phyloP scores from a whole-genome alignment of 2,329 filamentous ascomycete genomes.

The Aplosporella prunicola region DNA sequence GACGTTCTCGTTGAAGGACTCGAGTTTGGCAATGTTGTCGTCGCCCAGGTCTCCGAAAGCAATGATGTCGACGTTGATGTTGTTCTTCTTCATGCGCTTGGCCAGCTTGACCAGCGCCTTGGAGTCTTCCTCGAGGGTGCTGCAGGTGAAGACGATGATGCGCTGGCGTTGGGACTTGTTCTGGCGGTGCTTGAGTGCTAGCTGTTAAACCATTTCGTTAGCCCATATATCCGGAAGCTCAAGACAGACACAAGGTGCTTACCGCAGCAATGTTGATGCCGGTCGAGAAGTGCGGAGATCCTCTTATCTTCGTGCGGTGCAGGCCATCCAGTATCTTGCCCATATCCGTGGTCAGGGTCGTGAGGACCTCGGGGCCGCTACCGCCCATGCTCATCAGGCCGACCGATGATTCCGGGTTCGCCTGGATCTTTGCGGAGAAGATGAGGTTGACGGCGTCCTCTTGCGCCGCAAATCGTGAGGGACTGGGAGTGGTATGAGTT shows the following conservation, averaged over 20 bases:
- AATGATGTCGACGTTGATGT: constrained; percentile 86
- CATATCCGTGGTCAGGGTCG: constrained; percentile 90
- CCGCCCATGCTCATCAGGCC: constrained; percentile 99
- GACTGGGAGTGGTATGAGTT: constrained; percentile 41
- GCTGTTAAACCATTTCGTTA: constrained; percentile 42
- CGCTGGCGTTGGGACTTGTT: constrained; percentile 96
- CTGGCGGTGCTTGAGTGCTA: constrained; percentile 94
- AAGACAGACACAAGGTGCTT: constrained; percentile 31
- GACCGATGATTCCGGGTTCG: constrained; percentile 93
- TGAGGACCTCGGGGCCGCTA: constrained; percentile 92
- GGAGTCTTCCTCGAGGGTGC: constrained; percentile 79
- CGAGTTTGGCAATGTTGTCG: constrained; percentile 79
- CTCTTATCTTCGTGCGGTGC: constrained; percentile 89
- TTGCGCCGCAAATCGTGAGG: constrained; percentile 93
- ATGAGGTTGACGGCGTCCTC: constrained; percentile 89
- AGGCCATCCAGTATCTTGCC: constrained; percentile 90
- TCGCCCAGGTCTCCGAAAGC: constrained; percentile 90
- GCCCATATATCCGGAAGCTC: neutral
- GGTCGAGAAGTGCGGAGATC: constrained; percentile 78
- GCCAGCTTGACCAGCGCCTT: constrained; percentile 81
- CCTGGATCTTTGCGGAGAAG: constrained; percentile 90
- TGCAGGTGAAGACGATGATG: constrained; percentile 95
- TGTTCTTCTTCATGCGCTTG: constrained; percentile 99
- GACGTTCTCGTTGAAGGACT: constrained; percentile 86
- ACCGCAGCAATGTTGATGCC: constrained; percentile 93